phyloP scores from a whole-genome alignment of 225 moss, liverwort and hornwort genomes.

The Physcomitrellopsis africana region DNA sequence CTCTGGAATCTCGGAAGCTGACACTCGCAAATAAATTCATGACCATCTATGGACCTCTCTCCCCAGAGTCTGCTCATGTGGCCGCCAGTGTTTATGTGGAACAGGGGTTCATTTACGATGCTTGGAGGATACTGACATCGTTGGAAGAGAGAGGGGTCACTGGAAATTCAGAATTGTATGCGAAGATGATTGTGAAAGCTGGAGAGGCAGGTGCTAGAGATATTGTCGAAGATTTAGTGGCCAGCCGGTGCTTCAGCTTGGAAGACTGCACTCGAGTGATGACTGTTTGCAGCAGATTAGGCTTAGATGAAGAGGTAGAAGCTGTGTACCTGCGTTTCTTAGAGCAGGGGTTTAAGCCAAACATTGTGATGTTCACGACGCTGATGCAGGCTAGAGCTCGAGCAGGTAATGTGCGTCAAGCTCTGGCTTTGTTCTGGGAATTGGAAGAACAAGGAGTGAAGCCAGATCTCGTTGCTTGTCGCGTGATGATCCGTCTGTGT shows the following conservation, averaged over 20 bases:
- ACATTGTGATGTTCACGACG: conserved; percentile 67
- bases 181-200: conserved; percentile 63
- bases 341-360: conserved; percentile 46
- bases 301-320: conserved; percentile 55
- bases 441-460: conserved; percentile 62
- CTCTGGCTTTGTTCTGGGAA: conserved; percentile 60
- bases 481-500: conserved; percentile 65
- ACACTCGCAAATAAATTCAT: conserved; percentile 59
- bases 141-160: conserved; percentile 44
- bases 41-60: conserved; percentile 42
- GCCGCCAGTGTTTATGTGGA: conserved; percentile 52
- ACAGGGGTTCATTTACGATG: conserved; percentile 51
- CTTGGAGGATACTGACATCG: conserved; percentile 40
- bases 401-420: conserved; percentile 61
- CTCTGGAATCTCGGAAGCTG: conserved; percentile 51
- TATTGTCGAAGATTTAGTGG: conserved; percentile 39
- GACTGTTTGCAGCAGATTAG: conserved; percentile 68
- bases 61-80: conserved; percentile 39
- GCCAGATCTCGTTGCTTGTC: conserved; percentile 66
- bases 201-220: conserved; percentile 46
- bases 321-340: conserved; percentile 44
- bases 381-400: conserved; percentile 64
- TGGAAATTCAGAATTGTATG: conserved; percentile 48
- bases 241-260: conserved; percentile 34
- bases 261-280: conserved; percentile 66